Percentiles rank a stretch among this genome's conserved stretches.
Conservation (phyloP, 805 yeast genomes). For the Spencermartinsiella europaea region DNA sequence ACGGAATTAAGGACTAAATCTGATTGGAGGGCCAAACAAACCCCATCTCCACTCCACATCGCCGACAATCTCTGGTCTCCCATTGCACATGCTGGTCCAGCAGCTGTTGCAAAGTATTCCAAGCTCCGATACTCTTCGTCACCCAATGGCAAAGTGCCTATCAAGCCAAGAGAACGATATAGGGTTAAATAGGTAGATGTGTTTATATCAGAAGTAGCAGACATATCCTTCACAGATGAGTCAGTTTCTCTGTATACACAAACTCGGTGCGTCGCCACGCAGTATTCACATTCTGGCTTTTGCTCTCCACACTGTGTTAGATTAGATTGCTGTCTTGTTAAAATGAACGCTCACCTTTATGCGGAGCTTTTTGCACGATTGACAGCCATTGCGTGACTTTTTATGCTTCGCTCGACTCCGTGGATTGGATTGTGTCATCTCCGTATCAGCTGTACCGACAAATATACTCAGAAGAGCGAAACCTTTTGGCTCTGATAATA, state of each 20-base stretch:
- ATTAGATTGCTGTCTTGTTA: too few relatives aligned
- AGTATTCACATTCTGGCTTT: slow-evolving; percentile 3
- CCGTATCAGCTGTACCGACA: too few relatives aligned
- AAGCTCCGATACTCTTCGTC: not conserved
- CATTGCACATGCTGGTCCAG: not conserved
- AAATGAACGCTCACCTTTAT: slow-evolving; percentile 5
- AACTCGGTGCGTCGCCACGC: not conserved
- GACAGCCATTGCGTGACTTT: not conserved
- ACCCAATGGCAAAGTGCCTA: not conserved
- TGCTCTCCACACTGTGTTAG: slow-evolving; percentile 1
- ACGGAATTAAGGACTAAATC: not conserved
- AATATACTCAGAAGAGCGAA: too few relatives aligned
- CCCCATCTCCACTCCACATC: not conserved
- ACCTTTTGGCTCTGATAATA: too few relatives aligned
- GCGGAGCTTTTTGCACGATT: slow-evolving; percentile 1
- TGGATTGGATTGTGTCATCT: too few relatives aligned
- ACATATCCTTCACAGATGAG: too few relatives aligned
- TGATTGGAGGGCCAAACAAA: not conserved
- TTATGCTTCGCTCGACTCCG: too few relatives aligned
- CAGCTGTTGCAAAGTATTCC: not conserved
- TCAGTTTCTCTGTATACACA: not conserved
- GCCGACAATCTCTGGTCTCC: not conserved
- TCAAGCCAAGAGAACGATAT: not conserved
- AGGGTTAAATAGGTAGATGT: too few relatives aligned
- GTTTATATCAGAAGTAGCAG: not conserved